A percentile compares a stretch with the other conserved stretches of the same genome.
These are phyloP conservation scores for Talaromyces sp. DNA, from an alignment of 2,329 filamentous ascomycete species.

Conservation along the genomic window DNA sequence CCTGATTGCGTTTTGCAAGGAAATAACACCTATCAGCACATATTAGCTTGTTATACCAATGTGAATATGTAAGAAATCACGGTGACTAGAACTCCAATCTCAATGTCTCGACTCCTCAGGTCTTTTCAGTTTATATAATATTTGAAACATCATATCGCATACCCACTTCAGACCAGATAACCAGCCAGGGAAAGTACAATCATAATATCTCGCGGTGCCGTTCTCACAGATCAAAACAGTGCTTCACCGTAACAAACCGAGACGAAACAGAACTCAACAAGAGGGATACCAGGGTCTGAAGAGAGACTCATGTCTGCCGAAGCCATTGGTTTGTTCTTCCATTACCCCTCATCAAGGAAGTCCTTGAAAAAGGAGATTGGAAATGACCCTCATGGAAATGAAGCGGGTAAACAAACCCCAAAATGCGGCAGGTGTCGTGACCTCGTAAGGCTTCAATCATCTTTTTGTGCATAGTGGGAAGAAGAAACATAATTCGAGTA, in stretches of 20 bases:
- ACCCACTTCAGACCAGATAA: not conserved
- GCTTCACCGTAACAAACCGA: not conserved
- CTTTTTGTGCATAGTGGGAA: not conserved
- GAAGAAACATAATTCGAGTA: not conserved
- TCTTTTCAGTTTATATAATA: conserved; percentile 40
- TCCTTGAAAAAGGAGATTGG: not conserved
- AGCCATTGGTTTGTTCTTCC: conserved; percentile 39
- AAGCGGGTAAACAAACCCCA: conserved; percentile 28
- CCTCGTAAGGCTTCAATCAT: too few relatives aligned
- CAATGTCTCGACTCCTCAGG: conserved; percentile 34
- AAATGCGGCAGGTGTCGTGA: conserved; percentile 6
- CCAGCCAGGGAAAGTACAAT: conserved; percentile 5
- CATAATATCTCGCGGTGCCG: conserved; percentile 18
- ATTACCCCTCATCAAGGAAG: not conserved
- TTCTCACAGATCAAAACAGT: not conserved
- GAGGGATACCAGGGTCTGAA: not conserved
- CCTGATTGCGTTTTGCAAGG: not conserved
- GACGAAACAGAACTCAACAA: not conserved
- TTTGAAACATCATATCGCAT: conserved; percentile 1
- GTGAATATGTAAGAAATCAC: not conserved
- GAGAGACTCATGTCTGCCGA: conserved; percentile 31
- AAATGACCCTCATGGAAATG: conserved; percentile 32
- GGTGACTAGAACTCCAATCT: not conserved
- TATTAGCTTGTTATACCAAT: not conserved
- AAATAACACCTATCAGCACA: not conserved